A percentile compares a stretch with the other conserved stretches of the same genome.
Conservation (phyloP, 1,139 yeast genomes). For the Kodamaea plutei region DNA sequence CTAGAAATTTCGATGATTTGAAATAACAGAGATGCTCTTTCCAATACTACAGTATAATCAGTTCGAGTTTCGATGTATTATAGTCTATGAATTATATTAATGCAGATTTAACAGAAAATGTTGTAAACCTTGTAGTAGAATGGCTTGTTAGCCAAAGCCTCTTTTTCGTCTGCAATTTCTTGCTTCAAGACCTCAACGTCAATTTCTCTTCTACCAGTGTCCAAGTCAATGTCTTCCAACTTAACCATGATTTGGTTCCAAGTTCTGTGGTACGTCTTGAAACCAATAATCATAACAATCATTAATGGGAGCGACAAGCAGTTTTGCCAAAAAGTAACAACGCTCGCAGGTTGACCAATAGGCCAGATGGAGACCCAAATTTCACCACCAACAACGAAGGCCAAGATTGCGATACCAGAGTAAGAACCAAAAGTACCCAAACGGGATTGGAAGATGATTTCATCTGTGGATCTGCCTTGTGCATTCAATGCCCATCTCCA, state of each 20-base stretch:
- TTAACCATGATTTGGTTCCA: constrained; percentile 31
- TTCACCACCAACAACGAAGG: constrained; percentile 42
- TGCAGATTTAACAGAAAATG: constrained; percentile 35
- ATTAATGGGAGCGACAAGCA: constrained; percentile 49
- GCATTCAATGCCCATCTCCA: constrained; percentile 48
- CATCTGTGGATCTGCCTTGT: constrained; percentile 42
- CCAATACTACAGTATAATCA: no score
- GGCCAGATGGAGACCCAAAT: constrained; percentile 48
- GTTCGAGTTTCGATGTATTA: no score
- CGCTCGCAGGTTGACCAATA: constrained; percentile 28
- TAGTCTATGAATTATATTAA: no score
- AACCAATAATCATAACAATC: constrained; percentile 27
- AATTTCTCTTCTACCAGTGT: constrained; percentile 47
- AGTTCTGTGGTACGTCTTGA: constrained; percentile 21
- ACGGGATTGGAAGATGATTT: constrained; percentile 45
- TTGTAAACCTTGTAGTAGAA: constrained; percentile 31
- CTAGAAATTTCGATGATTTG: neutral
- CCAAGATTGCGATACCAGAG: constrained; percentile 38
- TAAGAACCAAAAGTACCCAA: constrained; percentile 48
- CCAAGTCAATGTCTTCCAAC: constrained; percentile 43
- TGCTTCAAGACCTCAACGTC: constrained; percentile 44
- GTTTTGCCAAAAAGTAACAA: constrained; percentile 39
- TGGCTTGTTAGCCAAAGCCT: constrained; percentile 24
- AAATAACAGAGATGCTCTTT: neutral
- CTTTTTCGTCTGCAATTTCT: constrained; percentile 43